These are phyloP conservation scores for Penicillium goetzii DNA, from an alignment of 495 filamentous ascomycete genomes.

Conservation along the genomic window DNA sequence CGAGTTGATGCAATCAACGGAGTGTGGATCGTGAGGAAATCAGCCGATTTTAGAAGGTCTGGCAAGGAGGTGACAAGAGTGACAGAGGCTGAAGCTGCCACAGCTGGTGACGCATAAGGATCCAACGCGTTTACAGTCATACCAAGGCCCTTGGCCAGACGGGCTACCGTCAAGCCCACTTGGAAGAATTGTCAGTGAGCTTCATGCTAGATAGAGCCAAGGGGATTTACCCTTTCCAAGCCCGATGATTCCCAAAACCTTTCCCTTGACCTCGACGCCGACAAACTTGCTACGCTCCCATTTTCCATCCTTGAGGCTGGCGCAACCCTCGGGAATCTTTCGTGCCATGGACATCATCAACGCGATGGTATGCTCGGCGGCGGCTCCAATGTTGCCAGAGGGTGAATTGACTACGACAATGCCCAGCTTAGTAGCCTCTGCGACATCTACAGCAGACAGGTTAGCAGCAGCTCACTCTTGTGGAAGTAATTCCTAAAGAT, in stretches of 20 bases:
- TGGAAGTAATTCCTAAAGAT: not conserved
- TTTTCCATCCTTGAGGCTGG: slow-evolving; percentile 59
- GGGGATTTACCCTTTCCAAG: slow-evolving; percentile 62
- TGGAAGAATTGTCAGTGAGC: slow-evolving; percentile 1
- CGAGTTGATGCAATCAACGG: slow-evolving; percentile 72
- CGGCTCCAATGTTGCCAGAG: slow-evolving; percentile 69
- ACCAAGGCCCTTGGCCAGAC: slow-evolving; percentile 68
- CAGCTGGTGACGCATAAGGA: slow-evolving; percentile 65
- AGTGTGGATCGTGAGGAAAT: slow-evolving; percentile 77
- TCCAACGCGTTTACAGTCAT: slow-evolving; percentile 70
- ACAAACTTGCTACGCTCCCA: slow-evolving; percentile 73
- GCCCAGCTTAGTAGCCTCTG: slow-evolving; percentile 64
- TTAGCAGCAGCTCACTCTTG: not conserved
- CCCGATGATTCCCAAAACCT: slow-evolving; percentile 68
- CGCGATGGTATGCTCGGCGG: slow-evolving; percentile 70
- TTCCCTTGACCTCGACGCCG: slow-evolving; percentile 71
- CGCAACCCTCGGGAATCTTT: slow-evolving; percentile 63
- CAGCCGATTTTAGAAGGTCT: slow-evolving; percentile 61
- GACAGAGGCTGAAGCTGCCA: slow-evolving; percentile 62
- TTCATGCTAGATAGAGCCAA: not conserved
- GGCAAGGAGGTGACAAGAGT: slow-evolving; percentile 54
- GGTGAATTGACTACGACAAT: slow-evolving; percentile 75
- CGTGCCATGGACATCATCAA: slow-evolving; percentile 67
- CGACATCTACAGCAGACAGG: slow-evolving; percentile 50
- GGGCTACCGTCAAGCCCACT: slow-evolving; percentile 72